These are phyloP conservation scores for Dianthus caryophyllus DNA, from an alignment of 148 eudicot genomes.

Conservation along the genomic window DNA sequence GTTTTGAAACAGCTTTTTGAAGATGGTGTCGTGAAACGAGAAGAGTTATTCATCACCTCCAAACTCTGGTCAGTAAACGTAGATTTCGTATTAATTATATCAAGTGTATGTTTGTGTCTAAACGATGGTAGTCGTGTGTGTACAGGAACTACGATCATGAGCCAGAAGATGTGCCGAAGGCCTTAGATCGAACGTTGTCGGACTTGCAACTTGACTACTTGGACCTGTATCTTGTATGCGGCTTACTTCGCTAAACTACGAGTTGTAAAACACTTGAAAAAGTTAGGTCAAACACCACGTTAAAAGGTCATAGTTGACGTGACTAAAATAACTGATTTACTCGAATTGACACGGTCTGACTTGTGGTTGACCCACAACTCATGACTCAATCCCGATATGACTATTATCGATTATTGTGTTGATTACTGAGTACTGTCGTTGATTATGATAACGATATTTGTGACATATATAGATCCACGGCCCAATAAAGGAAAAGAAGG, in stretches of 20 bases:
- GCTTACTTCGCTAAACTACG: not conserved
- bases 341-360: no score
- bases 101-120: no score
- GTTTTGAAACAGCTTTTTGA: conserved; percentile 48
- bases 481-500: conserved; percentile 56
- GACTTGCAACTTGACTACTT: conserved; percentile 55
- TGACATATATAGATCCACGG: conserved; percentile 52
- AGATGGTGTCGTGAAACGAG: conserved; percentile 53
- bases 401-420: no score
- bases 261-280: no score
- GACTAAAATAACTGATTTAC: no score
- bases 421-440: no score
- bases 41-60: conserved; percentile 55
- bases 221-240: conserved; percentile 52
- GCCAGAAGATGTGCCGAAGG: no score
- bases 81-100: not conserved
- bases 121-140: no score
- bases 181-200: conserved; percentile 31
- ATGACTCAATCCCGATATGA: no score
- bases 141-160: no score
- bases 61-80: conserved; percentile 42
- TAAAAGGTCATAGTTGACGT: not conserved
- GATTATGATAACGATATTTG: conserved; percentile 2
- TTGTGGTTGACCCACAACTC: no score
- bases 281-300: no score